A percentile compares a stretch with the other conserved stretches of the same genome.
Conservation (phyloP, 2,329 filamentous ascomycete genomes). For the Sclerotiophoma versabilis region DNA sequence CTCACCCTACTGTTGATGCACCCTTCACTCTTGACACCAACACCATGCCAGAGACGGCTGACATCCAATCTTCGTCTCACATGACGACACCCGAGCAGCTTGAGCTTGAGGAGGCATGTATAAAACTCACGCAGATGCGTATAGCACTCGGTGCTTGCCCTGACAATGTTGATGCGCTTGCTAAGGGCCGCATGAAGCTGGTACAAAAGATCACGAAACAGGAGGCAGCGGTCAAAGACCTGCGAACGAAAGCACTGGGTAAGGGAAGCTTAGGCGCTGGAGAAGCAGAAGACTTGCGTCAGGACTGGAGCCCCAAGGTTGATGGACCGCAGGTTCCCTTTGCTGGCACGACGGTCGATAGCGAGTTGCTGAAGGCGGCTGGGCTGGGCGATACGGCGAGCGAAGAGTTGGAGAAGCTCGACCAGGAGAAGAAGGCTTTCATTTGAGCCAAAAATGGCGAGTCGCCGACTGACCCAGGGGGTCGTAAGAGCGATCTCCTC, state of each 20-base stretch:
- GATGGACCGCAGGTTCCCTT: conserved; percentile 35
- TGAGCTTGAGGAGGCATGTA: conserved; percentile 22
- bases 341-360: conserved; percentile 42
- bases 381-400: conserved; percentile 34
- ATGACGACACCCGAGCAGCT: conserved; percentile 31
- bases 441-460: not conserved
- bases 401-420: conserved; percentile 26
- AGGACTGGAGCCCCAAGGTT: conserved; percentile 27
- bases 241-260: conserved; percentile 26
- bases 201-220: conserved; percentile 27
- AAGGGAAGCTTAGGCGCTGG: conserved; percentile 24
- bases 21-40: conserved; percentile 23
- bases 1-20: conserved; percentile 25
- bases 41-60: not conserved
- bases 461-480: not conserved
- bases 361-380: conserved; percentile 38
- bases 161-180: conserved; percentile 17
- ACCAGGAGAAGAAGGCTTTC: conserved; percentile 9
- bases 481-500: not conserved
- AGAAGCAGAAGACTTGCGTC: conserved; percentile 23
- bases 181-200: conserved; percentile 28
- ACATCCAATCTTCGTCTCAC: conserved; percentile 3
- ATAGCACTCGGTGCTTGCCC: conserved; percentile 30
- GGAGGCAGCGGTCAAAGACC: conserved; percentile 22
- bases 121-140: conserved; percentile 24